Percentiles rank a stretch among this genome's conserved stretches.
phyloP scores from a whole-genome alignment of 2,329 filamentous ascomycete genomes.

The Xylaria sp. region DNA sequence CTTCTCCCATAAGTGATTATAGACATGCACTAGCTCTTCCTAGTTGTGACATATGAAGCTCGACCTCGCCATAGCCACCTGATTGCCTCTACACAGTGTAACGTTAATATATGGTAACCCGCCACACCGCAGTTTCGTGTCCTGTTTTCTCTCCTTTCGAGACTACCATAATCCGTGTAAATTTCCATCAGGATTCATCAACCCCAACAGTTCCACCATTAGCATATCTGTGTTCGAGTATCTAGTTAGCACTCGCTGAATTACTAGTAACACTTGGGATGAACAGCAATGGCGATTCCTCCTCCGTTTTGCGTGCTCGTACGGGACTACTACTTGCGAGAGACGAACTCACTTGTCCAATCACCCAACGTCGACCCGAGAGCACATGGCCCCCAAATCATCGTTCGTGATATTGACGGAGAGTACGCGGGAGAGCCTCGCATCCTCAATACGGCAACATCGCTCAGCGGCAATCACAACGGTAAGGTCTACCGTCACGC shows the following conservation, averaged over 20 bases:
- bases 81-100: not conserved
- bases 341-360: conserved; percentile 32
- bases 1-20: conserved; percentile 3
- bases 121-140: not conserved
- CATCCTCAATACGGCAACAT: conserved; percentile 16
- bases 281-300: conserved; percentile 2
- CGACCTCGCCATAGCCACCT: not conserved
- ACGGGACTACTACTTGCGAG: conserved; percentile 33
- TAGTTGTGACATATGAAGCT: not conserved
- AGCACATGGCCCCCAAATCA: conserved; percentile 10
- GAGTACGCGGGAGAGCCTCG: conserved; percentile 31
- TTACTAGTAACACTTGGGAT: not conserved
- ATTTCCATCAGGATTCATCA: not conserved
- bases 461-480: conserved; percentile 27
- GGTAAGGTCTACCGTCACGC: conserved; percentile 25
- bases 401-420: conserved; percentile 33
- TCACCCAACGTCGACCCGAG: conserved; percentile 31
- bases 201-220: not conserved
- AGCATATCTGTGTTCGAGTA: not conserved
- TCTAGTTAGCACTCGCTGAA: not conserved
- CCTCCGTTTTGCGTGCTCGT: conserved; percentile 28
- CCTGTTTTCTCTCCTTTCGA: no score
- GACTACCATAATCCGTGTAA: not conserved
- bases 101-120: not conserved
- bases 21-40: conserved; percentile 2